Evolutionary conservation across 2,329 filamentous ascomycete genomes (phyloP).

Genomic region (Coccinonectria pachysandricola): DNA sequence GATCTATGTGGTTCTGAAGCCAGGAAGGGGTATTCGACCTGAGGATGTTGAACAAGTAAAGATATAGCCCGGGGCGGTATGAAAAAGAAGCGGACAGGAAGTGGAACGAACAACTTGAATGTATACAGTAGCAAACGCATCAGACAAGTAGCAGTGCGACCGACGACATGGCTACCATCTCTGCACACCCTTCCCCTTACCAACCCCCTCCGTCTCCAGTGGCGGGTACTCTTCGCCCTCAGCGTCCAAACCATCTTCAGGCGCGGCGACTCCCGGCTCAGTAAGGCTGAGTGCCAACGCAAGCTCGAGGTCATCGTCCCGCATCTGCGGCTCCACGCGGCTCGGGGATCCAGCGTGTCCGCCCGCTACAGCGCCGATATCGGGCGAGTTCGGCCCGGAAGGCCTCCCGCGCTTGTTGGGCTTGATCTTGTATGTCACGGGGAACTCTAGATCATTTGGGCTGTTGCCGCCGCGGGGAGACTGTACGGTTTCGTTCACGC

Average conservation of each 20-base stretch:
- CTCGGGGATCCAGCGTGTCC: constrained; percentile 16
- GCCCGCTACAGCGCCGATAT: constrained; percentile 17
- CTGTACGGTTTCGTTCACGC: constrained; percentile 35
- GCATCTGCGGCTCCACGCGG: constrained; percentile 9
- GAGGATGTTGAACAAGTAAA: too few relatives aligned
- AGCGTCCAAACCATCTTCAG: constrained; percentile 5
- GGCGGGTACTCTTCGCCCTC: constrained; percentile 30
- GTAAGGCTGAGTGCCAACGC: constrained; percentile 51
- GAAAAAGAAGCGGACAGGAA: too few relatives aligned
- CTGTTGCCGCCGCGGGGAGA: constrained; percentile 33
- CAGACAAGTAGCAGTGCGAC: too few relatives aligned
- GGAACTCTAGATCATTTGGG: constrained; percentile 40
- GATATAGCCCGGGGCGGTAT: too few relatives aligned
- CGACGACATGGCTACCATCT: too few relatives aligned
- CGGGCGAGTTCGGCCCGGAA: constrained; percentile 23
- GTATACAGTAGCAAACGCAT: too few relatives aligned
- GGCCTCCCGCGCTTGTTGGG: constrained; percentile 29
- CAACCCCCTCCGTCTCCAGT: constrained; percentile 29
- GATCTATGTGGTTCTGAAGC: too few relatives aligned
- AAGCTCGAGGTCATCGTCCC: constrained; percentile 49
- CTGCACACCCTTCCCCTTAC: constrained; percentile 31
- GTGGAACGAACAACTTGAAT: constrained; percentile 2
- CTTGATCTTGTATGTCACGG: constrained; percentile 38
- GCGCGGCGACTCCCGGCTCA: constrained; percentile 31
- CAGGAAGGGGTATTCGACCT: too few relatives aligned